Evolutionary conservation across 129 eudicot genomes (phyloP).

Genomic region (Chrysanthemum makinoi): DNA sequence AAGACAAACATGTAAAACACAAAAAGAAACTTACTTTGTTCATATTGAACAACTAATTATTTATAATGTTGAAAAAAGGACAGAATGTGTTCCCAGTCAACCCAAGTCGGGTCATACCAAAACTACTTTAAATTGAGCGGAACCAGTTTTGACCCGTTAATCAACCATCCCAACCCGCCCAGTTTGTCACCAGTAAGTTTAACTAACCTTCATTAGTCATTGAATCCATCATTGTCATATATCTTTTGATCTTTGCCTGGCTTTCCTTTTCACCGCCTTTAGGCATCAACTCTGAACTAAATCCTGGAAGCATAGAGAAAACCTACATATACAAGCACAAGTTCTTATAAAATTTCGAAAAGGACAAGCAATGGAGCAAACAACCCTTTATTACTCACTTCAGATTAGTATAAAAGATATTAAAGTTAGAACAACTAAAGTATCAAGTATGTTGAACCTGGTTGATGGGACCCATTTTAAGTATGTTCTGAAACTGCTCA

Average conservation of each 20-base stretch:
- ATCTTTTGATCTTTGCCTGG: slow-evolving; percentile 92
- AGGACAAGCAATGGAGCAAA: too few species aligned
- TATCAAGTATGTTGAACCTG: slow-evolving; percentile 51
- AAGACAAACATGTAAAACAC: too few species aligned
- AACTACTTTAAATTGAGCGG: neutral
- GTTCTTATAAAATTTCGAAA: too few species aligned
- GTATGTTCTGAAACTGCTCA: slow-evolving; percentile 72
- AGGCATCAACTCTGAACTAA: slow-evolving; percentile 94
- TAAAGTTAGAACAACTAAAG: slow-evolving; percentile 3
- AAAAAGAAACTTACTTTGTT: too few species aligned
- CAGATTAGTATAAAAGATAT: neutral
- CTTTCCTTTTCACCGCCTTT: slow-evolving; percentile 94
- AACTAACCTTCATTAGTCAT: slow-evolving; percentile 93
- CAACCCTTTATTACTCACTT: neutral
- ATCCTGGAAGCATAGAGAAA: slow-evolving; percentile 98
- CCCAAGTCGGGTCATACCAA: neutral
- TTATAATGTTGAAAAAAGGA: too few species aligned
- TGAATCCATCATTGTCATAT: slow-evolving; percentile 99
- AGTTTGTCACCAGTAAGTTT: slow-evolving; percentile 1
- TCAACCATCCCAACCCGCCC: slow-evolving; percentile 1
- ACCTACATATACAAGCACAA: slow-evolving; percentile 43
- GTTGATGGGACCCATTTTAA: slow-evolving; percentile 84
- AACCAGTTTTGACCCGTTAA: neutral
- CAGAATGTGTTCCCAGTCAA: neutral
- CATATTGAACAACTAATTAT: too few species aligned